Evolutionary conservation across 2,329 filamentous ascomycete genomes (phyloP), one percentile per base, ranked within the genome.

Genomic region (Domatiomyces catenatus): DNA sequence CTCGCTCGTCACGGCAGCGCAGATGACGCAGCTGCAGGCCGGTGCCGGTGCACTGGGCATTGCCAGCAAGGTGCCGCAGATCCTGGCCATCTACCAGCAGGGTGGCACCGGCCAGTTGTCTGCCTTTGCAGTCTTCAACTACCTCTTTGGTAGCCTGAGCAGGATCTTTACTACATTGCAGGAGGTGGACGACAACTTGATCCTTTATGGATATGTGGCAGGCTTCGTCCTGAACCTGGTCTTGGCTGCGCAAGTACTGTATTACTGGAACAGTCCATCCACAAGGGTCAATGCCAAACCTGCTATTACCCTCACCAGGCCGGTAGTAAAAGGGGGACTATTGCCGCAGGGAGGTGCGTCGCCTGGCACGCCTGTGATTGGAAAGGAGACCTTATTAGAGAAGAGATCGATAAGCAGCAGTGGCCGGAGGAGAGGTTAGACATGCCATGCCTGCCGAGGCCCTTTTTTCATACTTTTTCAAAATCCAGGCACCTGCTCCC

Each of bases 41-140:
- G 85, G 83, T 47, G 88, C 89, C 0, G 90, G 89, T 42, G 73
- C 83, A 17, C 66, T 98, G 59, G 81, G 87, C 47, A 81, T 96
- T 39, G 85, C 86, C 12, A 92, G 85, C 72, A 98, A 98, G 75
- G 67, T 94, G 50, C 92, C 92, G 44, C 92, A 98, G 74, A 96
- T 98, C 61, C 67, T 81, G 52, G 83, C 89, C 15, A 87, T 96
- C 61, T 90, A 81, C 73, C 75, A 77, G 60, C 74, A 94, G 68
- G 89, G 89, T 45, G 82, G 86, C 42, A 98, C 92, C 4, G 92
- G 93, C 20, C 92, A 98, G 74, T 75, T 98, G 66, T 95, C 88
- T 64, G 90, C 92, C 48, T 96, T 96, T 67, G 86, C 92, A 52
- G 92, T 98, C 60, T 94, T 98, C 77, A 96, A 95, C 75, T 98